Evolutionary conservation across 805 yeast species (phyloP).

Genomic region (Wickerhamomyces xylosicus): DNA sequence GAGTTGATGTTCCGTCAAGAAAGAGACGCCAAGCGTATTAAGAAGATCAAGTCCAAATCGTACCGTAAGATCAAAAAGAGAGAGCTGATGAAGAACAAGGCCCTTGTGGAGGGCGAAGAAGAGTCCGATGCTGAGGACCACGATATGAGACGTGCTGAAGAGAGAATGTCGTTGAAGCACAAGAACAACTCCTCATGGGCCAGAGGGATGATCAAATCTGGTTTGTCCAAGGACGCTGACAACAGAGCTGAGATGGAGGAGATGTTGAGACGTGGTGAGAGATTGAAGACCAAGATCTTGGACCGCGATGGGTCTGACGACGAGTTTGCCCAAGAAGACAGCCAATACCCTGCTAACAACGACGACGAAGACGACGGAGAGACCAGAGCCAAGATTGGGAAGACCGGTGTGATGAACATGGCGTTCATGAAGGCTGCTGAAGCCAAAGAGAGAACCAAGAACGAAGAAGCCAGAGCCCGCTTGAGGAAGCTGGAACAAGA

Average conservation of each 20-base stretch:
- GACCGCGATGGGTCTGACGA: constrained; percentile 38
- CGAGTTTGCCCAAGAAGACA: too few species aligned
- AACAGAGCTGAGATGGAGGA: constrained; percentile 89
- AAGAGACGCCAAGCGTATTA: constrained; percentile 78
- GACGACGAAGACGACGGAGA: constrained; percentile 27
- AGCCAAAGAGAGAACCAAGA: constrained; percentile 50
- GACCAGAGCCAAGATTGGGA: constrained; percentile 44
- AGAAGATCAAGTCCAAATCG: constrained; percentile 89
- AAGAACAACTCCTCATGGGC: constrained; percentile 90
- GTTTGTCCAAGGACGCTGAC: constrained; percentile 77
- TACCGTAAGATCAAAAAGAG: constrained; percentile 81
- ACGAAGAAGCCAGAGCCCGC: constrained; percentile 39
- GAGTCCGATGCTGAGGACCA: constrained; percentile 48
- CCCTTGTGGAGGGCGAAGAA: constrained; percentile 51
- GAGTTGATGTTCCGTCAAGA: constrained; percentile 96
- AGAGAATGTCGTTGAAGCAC: constrained; percentile 87
- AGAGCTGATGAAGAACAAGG: constrained; percentile 63
- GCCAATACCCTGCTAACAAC: too few species aligned
- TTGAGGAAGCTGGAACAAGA: constrained; percentile 40
- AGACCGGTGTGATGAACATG: constrained; percentile 86
- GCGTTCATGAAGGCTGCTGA: constrained; percentile 93
- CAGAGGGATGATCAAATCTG: constrained; percentile 76
- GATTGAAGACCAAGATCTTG: constrained; percentile 58
- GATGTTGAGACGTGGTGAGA: constrained; percentile 83
- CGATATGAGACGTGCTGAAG: constrained; percentile 73